These are phyloP conservation scores for Ogataea populi-albae DNA, from an alignment of 805 yeast species.

Conservation along the genomic window DNA sequence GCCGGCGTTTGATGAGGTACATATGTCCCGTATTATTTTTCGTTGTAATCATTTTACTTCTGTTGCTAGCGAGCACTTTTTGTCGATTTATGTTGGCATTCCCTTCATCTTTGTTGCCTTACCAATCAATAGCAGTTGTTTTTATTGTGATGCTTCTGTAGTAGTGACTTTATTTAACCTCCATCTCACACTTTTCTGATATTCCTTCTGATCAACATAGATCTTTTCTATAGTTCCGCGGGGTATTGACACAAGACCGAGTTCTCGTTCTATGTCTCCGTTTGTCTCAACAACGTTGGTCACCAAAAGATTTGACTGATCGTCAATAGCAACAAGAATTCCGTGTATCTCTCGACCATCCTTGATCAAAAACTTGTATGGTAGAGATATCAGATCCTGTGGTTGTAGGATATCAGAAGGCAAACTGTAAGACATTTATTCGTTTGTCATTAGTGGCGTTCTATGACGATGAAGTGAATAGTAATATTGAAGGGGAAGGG, in stretches of 20 bases:
- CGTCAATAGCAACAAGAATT: constrained; percentile 41
- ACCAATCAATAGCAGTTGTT: neutral
- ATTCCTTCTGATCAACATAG: constrained; percentile 25
- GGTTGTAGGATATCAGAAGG: constrained; percentile 29
- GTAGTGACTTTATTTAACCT: constrained; percentile 9
- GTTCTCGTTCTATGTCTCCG: constrained; percentile 31
- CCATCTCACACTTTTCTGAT: constrained; percentile 14
- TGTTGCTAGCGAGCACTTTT: no score
- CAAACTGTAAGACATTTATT: no score
- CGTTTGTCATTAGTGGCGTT: no score
- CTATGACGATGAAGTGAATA: neutral
- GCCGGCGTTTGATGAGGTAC: no score
- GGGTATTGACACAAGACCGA: constrained; percentile 57
- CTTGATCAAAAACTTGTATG: constrained; percentile 23
- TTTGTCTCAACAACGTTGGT: constrained; percentile 37
- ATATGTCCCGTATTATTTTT: no score
- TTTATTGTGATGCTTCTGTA: no score
- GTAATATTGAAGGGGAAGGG: neutral
- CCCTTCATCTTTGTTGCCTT: no score
- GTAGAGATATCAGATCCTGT: constrained; percentile 34
- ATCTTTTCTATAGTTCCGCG: constrained; percentile 35
- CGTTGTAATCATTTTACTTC: no score
- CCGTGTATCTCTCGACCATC: constrained; percentile 38
- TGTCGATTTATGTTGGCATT: no score
- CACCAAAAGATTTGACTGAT: constrained; percentile 39